Evolutionary conservation across 2,329 filamentous ascomycete genomes (phyloP).

Genomic region (Hymenoscyphus fructigenus): DNA sequence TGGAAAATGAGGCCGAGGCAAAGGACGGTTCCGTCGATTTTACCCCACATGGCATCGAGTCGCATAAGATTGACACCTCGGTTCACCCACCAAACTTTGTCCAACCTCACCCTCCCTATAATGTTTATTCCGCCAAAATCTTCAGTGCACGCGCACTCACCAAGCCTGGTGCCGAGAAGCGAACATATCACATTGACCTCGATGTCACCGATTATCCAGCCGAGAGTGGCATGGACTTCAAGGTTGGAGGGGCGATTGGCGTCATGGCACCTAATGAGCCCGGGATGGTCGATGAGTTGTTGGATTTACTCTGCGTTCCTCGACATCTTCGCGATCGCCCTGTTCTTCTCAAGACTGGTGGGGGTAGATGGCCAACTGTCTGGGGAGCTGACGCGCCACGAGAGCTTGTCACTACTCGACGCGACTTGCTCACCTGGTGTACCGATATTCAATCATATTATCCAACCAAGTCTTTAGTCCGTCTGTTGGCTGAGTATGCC

Average conservation of each 20-base stretch:
- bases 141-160: conserved; percentile 85
- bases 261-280: conserved; percentile 85
- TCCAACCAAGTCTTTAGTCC: conserved; percentile 83
- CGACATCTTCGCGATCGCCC: conserved; percentile 82
- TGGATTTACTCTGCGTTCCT: conserved; percentile 79
- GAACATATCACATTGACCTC: conserved; percentile 95
- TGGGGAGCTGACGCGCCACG: conserved; percentile 90
- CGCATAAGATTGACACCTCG: conserved; percentile 49
- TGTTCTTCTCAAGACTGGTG: conserved; percentile 73
- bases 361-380: conserved; percentile 92
- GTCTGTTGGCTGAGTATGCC: conserved; percentile 82
- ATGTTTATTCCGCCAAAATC: conserved; percentile 87
- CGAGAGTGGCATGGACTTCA: conserved; percentile 85
- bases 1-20: conserved; percentile 32
- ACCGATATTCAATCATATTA: conserved; percentile 90
- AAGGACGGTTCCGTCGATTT: conserved; percentile 36
- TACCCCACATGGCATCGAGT: conserved; percentile 30
- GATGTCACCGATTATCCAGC: conserved; percentile 93
- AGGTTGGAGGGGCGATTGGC: conserved; percentile 93
- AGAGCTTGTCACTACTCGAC: conserved; percentile 83
- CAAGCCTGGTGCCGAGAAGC: conserved; percentile 84
- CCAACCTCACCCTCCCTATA: conserved; percentile 89
- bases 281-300: conserved; percentile 74
- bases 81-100: conserved; percentile 84
- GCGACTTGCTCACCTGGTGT: conserved; percentile 94